These are phyloP conservation scores for Corniculantispora saksenae DNA, from an alignment of 2,329 filamentous ascomycete species.

Conservation along the genomic window DNA sequence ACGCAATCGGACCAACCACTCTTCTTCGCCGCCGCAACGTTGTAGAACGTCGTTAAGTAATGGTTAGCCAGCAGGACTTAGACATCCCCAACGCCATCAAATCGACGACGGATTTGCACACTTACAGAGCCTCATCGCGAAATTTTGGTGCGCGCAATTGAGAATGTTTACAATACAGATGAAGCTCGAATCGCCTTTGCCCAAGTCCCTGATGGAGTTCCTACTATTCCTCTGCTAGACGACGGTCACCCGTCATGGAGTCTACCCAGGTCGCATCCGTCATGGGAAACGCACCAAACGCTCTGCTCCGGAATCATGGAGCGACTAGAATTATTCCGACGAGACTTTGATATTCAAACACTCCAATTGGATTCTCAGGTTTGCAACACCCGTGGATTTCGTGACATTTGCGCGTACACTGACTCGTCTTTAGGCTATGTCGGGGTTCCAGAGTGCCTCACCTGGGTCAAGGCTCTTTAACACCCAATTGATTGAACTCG, in stretches of 20 bases:
- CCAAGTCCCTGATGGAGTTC: slow-evolving; percentile 30
- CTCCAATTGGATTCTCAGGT: slow-evolving; percentile 23
- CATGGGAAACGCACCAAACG: slow-evolving; percentile 23
- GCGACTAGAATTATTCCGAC: slow-evolving; percentile 22
- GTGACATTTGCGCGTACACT: neutral
- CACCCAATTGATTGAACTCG: slow-evolving; percentile 33
- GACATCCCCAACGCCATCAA: neutral
- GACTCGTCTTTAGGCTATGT: slow-evolving; percentile 25
- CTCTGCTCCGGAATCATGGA: slow-evolving; percentile 25
- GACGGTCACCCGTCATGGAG: neutral
- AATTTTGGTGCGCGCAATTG: neutral
- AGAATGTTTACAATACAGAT: slow-evolving; percentile 19
- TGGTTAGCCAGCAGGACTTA: no score
- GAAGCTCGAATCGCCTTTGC: slow-evolving; percentile 25
- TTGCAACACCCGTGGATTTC: neutral
- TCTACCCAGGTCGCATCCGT: slow-evolving; percentile 18
- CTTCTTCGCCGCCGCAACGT: no score
- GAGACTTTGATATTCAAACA: slow-evolving; percentile 4
- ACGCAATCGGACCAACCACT: no score
- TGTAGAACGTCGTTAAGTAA: no score
- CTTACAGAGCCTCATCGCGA: neutral
- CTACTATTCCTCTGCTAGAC: slow-evolving; percentile 1
- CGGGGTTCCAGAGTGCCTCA: slow-evolving; percentile 20
- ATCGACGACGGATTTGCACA: neutral
- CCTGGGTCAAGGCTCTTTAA: slow-evolving; percentile 30